A percentile compares a stretch with the other conserved stretches of the same genome.
Evolutionary conservation across 2,329 filamentous ascomycete genomes (phyloP).

Genomic region (Colletotrichum eremochloae): DNA sequence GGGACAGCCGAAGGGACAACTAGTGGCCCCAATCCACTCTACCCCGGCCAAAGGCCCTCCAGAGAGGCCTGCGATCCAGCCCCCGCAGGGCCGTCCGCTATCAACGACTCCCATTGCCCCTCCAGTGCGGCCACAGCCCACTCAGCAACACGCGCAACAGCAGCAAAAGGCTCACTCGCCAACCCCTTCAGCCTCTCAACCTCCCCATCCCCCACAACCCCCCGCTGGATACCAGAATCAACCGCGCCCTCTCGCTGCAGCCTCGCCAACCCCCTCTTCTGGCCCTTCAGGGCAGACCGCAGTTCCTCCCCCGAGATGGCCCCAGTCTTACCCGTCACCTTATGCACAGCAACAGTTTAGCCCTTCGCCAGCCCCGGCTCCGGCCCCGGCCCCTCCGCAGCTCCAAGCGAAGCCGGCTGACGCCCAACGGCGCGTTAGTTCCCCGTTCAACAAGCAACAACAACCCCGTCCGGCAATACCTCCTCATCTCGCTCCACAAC

Average conservation of each 20-base stretch:
- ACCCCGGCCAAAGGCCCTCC: slow-evolving; percentile 45
- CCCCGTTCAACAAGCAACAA: slow-evolving; percentile 52
- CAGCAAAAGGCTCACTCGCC: slow-evolving; percentile 25
- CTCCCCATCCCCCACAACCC: slow-evolving; percentile 50
- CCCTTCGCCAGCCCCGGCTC: slow-evolving; percentile 44
- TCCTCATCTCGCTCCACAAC: slow-evolving; percentile 58
- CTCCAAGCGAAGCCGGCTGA: slow-evolving; percentile 44
- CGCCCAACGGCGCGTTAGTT: slow-evolving; percentile 49
- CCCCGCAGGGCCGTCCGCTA: slow-evolving; percentile 49
- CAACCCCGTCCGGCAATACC: slow-evolving; percentile 54
- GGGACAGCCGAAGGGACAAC: slow-evolving; percentile 53
- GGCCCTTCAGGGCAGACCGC: slow-evolving; percentile 22
- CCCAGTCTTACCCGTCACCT: slow-evolving; percentile 49
- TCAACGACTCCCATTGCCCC: slow-evolving; percentile 52
- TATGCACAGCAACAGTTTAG: slow-evolving; percentile 45
- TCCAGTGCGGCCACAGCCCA: slow-evolving; percentile 51
- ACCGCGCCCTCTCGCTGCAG: slow-evolving; percentile 39
- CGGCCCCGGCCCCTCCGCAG: slow-evolving; percentile 19
- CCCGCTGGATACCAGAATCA: slow-evolving; percentile 24
- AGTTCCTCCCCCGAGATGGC: slow-evolving; percentile 52
- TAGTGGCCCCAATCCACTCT: slow-evolving; percentile 53
- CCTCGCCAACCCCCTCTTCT: slow-evolving; percentile 39
- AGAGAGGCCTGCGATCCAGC: slow-evolving; percentile 36
- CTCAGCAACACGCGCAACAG: slow-evolving; percentile 44
- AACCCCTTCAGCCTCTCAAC: slow-evolving; percentile 47